Evolutionary conservation across 108 stramenopile species (phyloP).

Genomic region (Cyclostephanos tholiformis): DNA sequence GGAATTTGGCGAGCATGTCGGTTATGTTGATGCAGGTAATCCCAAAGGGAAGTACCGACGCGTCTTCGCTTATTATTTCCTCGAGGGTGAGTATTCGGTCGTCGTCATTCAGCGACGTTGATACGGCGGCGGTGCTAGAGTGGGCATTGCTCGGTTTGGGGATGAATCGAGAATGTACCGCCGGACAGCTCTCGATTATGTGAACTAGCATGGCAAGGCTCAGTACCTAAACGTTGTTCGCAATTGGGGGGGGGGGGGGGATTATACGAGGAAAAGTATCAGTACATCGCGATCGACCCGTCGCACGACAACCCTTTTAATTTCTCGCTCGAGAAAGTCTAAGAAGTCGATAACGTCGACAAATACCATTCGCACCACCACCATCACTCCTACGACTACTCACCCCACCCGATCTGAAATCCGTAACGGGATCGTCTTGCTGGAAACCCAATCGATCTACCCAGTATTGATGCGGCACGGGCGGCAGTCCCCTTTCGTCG

Average conservation of each 20-base stretch:
- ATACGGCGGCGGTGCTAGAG: neutral
- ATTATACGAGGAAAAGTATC: neutral
- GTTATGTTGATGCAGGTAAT: slow-evolving; percentile 88
- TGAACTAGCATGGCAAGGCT: slow-evolving; percentile 80
- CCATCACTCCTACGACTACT: neutral
- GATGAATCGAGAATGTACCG: slow-evolving; percentile 47
- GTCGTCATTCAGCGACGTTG: slow-evolving; percentile 2
- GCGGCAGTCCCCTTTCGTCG: slow-evolving; percentile 71
- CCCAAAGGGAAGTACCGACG: slow-evolving; percentile 81
- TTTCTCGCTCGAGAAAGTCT: neutral
- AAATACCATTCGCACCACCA: too few relatives aligned
- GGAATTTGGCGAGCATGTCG: slow-evolving; percentile 88
- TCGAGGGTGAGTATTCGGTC: slow-evolving; percentile 15
- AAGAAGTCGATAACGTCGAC: neutral
- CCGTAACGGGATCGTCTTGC: slow-evolving; percentile 86
- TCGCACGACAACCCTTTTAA: neutral
- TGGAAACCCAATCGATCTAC: slow-evolving; percentile 83
- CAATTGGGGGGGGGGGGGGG: neutral
- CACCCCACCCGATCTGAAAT: slow-evolving; percentile 88
- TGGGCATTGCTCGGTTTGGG: slow-evolving; percentile 14
- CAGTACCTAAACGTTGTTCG: slow-evolving; percentile 35
- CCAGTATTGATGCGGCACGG: slow-evolving; percentile 82
- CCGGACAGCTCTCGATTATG: slow-evolving; percentile 68
- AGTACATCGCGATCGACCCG: neutral
- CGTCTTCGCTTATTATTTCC: slow-evolving; percentile 58